Base-by-base conservation (phyloP, 768 basidiomycete genomes). In the Sarcodon sp. region DNA sequence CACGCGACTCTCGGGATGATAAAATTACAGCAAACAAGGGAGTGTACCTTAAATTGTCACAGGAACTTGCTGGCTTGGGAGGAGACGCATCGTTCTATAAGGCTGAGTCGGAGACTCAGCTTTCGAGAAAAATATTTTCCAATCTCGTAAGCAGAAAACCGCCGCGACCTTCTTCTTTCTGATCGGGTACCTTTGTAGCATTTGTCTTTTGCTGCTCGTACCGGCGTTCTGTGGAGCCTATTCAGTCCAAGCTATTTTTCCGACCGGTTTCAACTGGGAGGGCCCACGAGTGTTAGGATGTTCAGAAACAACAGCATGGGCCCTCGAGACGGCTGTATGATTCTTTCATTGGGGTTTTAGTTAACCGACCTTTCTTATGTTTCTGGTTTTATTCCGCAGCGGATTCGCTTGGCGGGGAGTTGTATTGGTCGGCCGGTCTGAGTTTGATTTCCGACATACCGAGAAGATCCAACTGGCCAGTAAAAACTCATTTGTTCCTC, bases 231-330 rank as follows among this genome's bases (percentile, higher is more conserved):
- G 9, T 77, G 77, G 59, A 76, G 80, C 43, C 61, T 94, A 6
- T 65, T 67, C 9, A 64, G 69, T 9, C 63, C 69, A 10, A 71
- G 75, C 6, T 72, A 79, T 18, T 84, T 88, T 56, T 72, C 80
- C 1, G 96, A 99, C 64, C 79, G 91, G 5, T 91, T 91, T 62
- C 92, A 94, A 54, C 73, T 97, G 0, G 96, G 96, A 21, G 96
- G 96, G 0, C 92, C 96, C 0, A 76, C 83, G 6, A 88, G 80
- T 47, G 71, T 98, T 0, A 71, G 96, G 5, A 76, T 78, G 45
- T 93, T 94, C 65, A 73, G 73, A 39, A 68, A 71, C 6, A 88
- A 87, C 57, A 70, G 80, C 3, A 69, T 96, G 66, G 92, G 92
- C 4, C 82, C 85, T 0, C 72, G 71, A 16, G 88, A 92, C 51